Percentiles rank a stretch among this genome's conserved stretches.
Conservation (phyloP, 176 grass and related monocot species). For the Poa annua region DNA sequence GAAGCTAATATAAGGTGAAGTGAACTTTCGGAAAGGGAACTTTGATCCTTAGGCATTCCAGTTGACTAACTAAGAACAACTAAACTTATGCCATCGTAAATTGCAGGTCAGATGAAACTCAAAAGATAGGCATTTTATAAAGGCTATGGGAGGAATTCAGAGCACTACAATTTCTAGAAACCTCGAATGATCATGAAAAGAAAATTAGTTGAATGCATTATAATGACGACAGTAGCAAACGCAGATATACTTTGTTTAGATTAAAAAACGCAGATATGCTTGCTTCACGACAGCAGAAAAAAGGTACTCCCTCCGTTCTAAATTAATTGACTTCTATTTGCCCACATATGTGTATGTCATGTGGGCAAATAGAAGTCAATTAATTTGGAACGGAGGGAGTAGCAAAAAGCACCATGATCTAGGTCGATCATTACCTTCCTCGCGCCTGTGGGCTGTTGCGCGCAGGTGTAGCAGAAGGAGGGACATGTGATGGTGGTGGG, state of each 20-base stretch:
- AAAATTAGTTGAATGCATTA: neutral
- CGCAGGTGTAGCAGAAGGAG: constrained; percentile 35
- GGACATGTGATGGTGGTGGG: constrained; percentile 43
- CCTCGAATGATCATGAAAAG: neutral
- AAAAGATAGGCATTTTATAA: neutral
- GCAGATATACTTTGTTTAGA: neutral
- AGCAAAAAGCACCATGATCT: constrained; percentile 3
- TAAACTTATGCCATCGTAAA: neutral
- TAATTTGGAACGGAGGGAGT: too few species aligned
- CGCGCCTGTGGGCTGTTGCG: constrained; percentile 39
- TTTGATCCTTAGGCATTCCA: constrained; percentile 2
- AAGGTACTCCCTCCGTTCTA: too few species aligned
- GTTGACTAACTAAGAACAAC: constrained; percentile 18
- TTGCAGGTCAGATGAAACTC: constrained; percentile 10
- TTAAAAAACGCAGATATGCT: neutral
- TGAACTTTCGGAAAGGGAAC: neutral
- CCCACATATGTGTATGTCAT: too few species aligned
- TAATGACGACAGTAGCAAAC: constrained; percentile 23
- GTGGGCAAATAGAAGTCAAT: too few species aligned
- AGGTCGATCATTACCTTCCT: constrained; percentile 45
- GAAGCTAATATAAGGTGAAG: constrained; percentile 23
- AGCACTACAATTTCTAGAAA: neutral
- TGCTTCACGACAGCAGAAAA: neutral
- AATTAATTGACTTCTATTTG: too few species aligned
- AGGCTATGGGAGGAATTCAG: neutral